These are phyloP conservation scores for Termitomyces sp. DNA, from an alignment of 1,284 basidiomycete genomes.

Conservation along the genomic window DNA sequence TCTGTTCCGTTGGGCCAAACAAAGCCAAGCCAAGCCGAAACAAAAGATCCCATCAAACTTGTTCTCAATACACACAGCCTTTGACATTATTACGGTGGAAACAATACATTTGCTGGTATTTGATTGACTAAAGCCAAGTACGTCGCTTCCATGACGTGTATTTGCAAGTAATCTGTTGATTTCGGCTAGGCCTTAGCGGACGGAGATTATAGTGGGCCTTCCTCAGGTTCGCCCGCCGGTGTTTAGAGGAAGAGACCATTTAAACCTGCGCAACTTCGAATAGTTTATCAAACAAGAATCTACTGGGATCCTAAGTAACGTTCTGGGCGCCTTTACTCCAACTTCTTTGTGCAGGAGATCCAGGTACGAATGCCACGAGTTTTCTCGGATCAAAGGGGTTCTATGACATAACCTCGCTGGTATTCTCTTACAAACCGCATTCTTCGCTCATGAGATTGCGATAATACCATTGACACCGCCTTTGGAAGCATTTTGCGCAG, in stretches of 20 bases:
- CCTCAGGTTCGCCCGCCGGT: neutral
- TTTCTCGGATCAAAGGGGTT: constrained; percentile 15
- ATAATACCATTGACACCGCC: constrained; percentile 15
- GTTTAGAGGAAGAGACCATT: neutral
- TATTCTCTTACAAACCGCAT: constrained; percentile 16
- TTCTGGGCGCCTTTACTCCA: constrained; percentile 4
- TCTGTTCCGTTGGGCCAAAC: constrained; percentile 4
- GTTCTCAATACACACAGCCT: neutral
- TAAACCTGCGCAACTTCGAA: neutral
- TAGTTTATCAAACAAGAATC: neutral
- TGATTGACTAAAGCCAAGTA: neutral
- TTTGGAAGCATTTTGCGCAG: constrained; percentile 14
- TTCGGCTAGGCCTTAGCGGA: neutral
- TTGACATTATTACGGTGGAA: constrained; percentile 8
- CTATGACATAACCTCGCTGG: constrained; percentile 15
- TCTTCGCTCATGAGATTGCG: constrained; percentile 12
- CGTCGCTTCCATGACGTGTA: neutral
- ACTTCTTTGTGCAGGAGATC: constrained; percentile 9
- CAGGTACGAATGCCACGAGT: constrained; percentile 18
- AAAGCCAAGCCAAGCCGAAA: constrained; percentile 15
- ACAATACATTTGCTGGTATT: neutral
- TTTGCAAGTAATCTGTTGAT: constrained; percentile 5
- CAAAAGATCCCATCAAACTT: neutral
- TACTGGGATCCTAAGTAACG: constrained; percentile 1
- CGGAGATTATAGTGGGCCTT: constrained; percentile 16